Base-by-base conservation (phyloP, 2,329 filamentous ascomycete species). In the Xylaria sp. region DNA sequence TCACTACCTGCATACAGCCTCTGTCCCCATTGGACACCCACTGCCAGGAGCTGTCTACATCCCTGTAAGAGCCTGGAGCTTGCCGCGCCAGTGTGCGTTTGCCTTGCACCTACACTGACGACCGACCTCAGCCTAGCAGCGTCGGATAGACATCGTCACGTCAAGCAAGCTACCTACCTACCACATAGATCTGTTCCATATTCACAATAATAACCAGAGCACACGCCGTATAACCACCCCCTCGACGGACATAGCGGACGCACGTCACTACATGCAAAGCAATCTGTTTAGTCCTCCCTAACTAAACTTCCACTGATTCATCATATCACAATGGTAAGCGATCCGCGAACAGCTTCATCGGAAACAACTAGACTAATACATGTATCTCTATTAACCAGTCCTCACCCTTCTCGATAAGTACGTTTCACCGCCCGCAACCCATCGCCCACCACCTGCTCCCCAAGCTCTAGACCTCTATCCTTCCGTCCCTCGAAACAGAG, bases 331-430 rank as follows among this genome's bases (percentile, higher is more conserved):
- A 78, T 78, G 77, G 81, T 83, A 77, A 79, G 79, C 67, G 72
- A 58, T 51, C 51, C 50, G 39, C 23, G 25, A n/a, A 32, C 15
- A 32, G 51, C 63, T 72, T 70, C 71, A 59, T 57, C 25, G 52
- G 72, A 63, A 60, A 50, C 71, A 67, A 74, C 69, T 72, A 78
- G 79, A 79, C 78, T 51, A 54, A 64, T 63, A 62, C 12, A 32
- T 64, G 44, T 52, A 59, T 9, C 34, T 65, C 50, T 52, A 28
- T 28, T 28, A 37, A 15, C 54, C 80, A 97, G 94, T 90, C 91
- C 80, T 96, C 92, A 75, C 94, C 94, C 76, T 97, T 97, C 89
- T 92, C 94, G 82, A 97, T 97, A 91, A 98, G 94, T 97, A 87
- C 81, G 89, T 75, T 10, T 32, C 62, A 25, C 50, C 46, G 20